Conservation (phyloP, 2,329 filamentous ascomycete genomes). For the Penicillium sclerotigenum region DNA sequence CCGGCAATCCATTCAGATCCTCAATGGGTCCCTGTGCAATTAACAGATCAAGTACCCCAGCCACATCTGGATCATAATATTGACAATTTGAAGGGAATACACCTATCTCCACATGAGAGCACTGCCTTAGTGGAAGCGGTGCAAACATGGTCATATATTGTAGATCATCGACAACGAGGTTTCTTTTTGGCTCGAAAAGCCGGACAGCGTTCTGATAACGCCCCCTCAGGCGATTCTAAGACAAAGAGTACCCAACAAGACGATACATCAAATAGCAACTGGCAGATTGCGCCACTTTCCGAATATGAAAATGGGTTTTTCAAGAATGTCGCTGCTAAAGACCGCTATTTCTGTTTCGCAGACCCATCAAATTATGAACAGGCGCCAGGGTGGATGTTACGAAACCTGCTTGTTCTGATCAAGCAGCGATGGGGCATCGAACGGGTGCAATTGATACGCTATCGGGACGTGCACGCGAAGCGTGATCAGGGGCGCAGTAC, state of each 20-base stretch:
- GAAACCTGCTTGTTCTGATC: conserved; percentile 83
- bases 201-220: conserved; percentile 12
- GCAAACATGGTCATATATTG: conserved; percentile 80
- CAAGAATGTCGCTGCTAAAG: conserved; percentile 63
- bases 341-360: conserved; percentile 81
- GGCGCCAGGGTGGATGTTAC: conserved; percentile 86
- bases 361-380: conserved; percentile 88
- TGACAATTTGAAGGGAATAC: conserved; percentile 24
- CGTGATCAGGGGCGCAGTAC: conserved; percentile 79
- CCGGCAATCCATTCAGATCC: conserved; percentile 88
- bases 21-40: conserved; percentile 63
- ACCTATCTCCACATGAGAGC: conserved; percentile 66
- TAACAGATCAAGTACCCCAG: conserved; percentile 25
- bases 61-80: conserved; percentile 1
- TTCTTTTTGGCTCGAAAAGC: conserved; percentile 82
- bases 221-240: not conserved
- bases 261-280: conserved; percentile 39
- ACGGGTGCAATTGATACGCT: conserved; percentile 81
- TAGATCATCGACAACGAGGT: conserved; percentile 80
- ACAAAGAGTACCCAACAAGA: not conserved
- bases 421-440: conserved; percentile 74
- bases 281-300: conserved; percentile 73
- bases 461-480: conserved; percentile 74
- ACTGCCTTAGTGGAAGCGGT: conserved; percentile 75
- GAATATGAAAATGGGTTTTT: conserved; percentile 89